Evolutionary conservation across 1,139 yeast species (phyloP), one percentile per base, ranked within the genome.

Genomic region (Diutina ranongensis): DNA sequence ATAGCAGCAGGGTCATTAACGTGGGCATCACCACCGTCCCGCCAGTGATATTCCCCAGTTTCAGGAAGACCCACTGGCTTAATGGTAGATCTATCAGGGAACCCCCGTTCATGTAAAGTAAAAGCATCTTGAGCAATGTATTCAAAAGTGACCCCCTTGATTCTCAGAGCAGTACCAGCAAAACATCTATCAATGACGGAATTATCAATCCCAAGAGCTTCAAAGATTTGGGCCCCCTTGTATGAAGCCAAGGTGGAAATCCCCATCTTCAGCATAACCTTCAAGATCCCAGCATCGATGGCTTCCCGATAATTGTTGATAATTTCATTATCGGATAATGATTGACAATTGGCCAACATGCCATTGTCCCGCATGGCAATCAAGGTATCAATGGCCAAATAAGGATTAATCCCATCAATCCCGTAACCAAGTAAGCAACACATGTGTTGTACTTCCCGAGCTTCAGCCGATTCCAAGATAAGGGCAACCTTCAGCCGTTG

Each of bases 221-320:
- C 98, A 62, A 92, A 92, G 59, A 92, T 92, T 68, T 92, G 98
- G 20, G 98, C 98, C 64, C 97, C 98, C 67, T 92, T 92, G 68
- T 92, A 92, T 20, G 96, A 86, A 21, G 97, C 96, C 62, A 92
- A 73, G 33, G 98, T 92, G 35, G 97, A 89, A 57, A 92, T 92
- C 73, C 98, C 98, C 97, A 92, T 92, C 73, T 92, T 92, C 44
- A 97, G 86, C 98, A 92, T 92, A 50, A 92, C 97, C 70, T 92
- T 92, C 59, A 87, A 71, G 54, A 92, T 83, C 65, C 97, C 97
- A 49, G 88, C 82, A 60, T 89, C 95, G 51, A 85, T 72, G 18
- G 97, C 81, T 53, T 76, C 71, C 62, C 82, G 83, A 69, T 86
- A 92, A 70, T 92, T 89, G 47, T 70, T 71, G 52, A 89, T 64